Base-by-base conservation (phyloP, 140 eudicot genomes). In the Bidens hawaiensis region DNA sequence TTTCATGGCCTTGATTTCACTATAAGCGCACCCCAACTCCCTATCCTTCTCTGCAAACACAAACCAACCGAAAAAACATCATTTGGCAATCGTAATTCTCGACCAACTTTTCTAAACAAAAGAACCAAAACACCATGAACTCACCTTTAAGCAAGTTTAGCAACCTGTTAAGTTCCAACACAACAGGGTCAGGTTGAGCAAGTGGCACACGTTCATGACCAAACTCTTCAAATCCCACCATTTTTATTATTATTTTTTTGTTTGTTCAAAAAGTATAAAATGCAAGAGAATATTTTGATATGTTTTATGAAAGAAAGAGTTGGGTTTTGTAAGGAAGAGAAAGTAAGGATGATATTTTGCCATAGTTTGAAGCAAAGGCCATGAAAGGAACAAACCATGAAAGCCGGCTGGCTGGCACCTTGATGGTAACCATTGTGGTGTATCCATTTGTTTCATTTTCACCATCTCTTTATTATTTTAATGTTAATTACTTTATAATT, bases 111-210 rank as follows among this genome's bases (percentile, higher is more conserved):
- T n/a, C n/a, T n/a, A n/a, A n/a, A n/a, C n/a, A n/a, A n/a, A n/a
- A n/a, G n/a, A 52, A 52, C 15, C 11, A 57, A 33, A 33, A 1
- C 34, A 38, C 11, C 47, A 54, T 21, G 9, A 41, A 43, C 36
- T 30, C 47, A 71, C 97, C 97, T 90, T 75, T 90, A 77, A 90
- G 84, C 60, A 81, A 79, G 64, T 86, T 84, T 24, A 84, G 85
- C 76, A 90, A 43, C 14, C 76, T 72, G 65, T 83, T 86, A 72
- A 90, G 90, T 70, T 90, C 97, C 53, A 90, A 73, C 36, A 80
- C 76, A 52, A 87, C 54, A 61, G 95, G 90, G 54, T 83, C 86
- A 1, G 85, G 68, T 34, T 78, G 89, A 66, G 71, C 41, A 70
- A 78, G 46, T 64, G 50, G 50, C 6, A 52, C 67, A 52, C 55